These are phyloP conservation scores for Lichtheimia corymbifera DNA, from an alignment of 371 early-diverging fungal species.

Conservation along the genomic window DNA sequence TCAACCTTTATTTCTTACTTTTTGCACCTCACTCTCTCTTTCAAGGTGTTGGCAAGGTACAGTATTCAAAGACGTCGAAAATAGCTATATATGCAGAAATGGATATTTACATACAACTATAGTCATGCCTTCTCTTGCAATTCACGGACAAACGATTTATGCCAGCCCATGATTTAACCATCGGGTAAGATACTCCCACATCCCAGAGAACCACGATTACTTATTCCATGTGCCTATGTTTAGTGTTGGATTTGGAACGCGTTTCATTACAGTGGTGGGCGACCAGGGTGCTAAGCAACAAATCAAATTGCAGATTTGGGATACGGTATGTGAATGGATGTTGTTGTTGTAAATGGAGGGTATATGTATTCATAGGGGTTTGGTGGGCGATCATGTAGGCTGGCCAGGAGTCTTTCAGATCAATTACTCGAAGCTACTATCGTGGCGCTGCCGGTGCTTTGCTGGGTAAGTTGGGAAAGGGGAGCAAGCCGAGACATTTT, in stretches of 20 bases:
- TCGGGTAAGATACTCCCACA: slow-evolving; percentile 54
- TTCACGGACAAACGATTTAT: slow-evolving; percentile 85
- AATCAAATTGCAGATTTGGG: slow-evolving; percentile 98
- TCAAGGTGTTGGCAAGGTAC: slow-evolving; percentile 2
- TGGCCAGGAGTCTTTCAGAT: slow-evolving; percentile 96
- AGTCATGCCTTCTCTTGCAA: slow-evolving; percentile 82
- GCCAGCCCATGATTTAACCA: slow-evolving; percentile 85
- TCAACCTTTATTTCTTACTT: too few species aligned
- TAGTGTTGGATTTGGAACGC: slow-evolving; percentile 84
- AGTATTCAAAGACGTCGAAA: neutral
- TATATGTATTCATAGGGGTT: neutral
- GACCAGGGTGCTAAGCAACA: slow-evolving; percentile 60
- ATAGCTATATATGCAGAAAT: neutral
- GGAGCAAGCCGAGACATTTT: too few species aligned
- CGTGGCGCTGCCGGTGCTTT: slow-evolving; percentile 94
- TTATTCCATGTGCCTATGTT: neutral
- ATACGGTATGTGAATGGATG: slow-evolving; percentile 75
- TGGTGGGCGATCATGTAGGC: slow-evolving; percentile 45
- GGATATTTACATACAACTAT: slow-evolving; percentile 11
- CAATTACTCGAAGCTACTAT: slow-evolving; percentile 96
- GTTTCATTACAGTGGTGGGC: slow-evolving; percentile 72
- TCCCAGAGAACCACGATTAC: too few species aligned
- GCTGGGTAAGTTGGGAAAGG: slow-evolving; percentile 8
- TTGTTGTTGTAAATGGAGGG: neutral
- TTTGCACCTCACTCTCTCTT: neutral